Evolutionary conservation across 768 basidiomycete species (phyloP).

Genomic region (Cyathus striatus): DNA sequence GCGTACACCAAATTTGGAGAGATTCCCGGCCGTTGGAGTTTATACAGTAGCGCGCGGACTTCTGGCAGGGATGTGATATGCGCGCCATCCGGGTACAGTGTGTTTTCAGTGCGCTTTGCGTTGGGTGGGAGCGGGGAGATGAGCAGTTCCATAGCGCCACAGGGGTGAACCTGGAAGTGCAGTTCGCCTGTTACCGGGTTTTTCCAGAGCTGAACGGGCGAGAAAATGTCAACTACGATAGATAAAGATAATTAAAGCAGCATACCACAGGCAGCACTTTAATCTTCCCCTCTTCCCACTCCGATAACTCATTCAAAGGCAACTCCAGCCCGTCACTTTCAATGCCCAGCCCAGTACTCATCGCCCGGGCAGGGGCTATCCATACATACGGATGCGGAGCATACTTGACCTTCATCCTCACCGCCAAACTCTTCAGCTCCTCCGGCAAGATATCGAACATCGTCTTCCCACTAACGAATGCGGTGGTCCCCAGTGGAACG

Average conservation of each 20-base stretch:
- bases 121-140: slow-evolving; percentile 70
- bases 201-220: slow-evolving; percentile 71
- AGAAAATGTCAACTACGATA: slow-evolving; percentile 1
- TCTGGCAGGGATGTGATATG: slow-evolving; percentile 67
- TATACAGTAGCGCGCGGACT: slow-evolving; percentile 73
- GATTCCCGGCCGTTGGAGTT: slow-evolving; percentile 87
- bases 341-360: slow-evolving; percentile 77
- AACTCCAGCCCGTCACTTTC: slow-evolving; percentile 72
- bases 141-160: slow-evolving; percentile 60
- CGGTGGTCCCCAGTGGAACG: slow-evolving; percentile 83
- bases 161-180: slow-evolving; percentile 90
- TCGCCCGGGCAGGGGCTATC: slow-evolving; percentile 73
- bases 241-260: slow-evolving; percentile 1
- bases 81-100: slow-evolving; percentile 81
- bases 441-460: slow-evolving; percentile 77
- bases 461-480: slow-evolving; percentile 71
- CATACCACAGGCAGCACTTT: slow-evolving; percentile 60
- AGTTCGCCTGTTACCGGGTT: slow-evolving; percentile 80
- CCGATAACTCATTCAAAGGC: slow-evolving; percentile 56
- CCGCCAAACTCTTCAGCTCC: slow-evolving; percentile 72
- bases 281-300: slow-evolving; percentile 71
- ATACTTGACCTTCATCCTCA: slow-evolving; percentile 68
- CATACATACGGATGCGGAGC: slow-evolving; percentile 85
- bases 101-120: slow-evolving; percentile 48
- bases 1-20: slow-evolving; percentile 85